Evolutionary conservation across 2,329 filamentous ascomycete species (phyloP), one percentile per base, ranked within the genome.

Genomic region (Pezicula radicicola): DNA sequence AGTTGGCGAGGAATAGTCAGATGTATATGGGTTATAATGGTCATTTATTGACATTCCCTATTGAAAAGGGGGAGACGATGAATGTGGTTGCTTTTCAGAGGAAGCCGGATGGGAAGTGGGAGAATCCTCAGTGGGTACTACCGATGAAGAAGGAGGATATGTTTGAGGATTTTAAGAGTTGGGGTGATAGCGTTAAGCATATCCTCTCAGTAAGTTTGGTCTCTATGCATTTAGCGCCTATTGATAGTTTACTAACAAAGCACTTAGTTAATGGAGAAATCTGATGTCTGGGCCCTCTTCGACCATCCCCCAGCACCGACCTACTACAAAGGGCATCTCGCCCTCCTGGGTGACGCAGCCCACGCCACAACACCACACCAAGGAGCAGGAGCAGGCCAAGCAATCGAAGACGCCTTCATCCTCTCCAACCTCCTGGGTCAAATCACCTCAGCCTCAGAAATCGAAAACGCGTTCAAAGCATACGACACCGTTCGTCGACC

Each of bases 281-380:
- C 73, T 5, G 73, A 66, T 46, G 65, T 75, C 13, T 78, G 75
- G 75, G 75, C 72, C 2, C 55, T 78, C 0, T 78, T 77, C 59
- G 67, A 79, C 46, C 72, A 77, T 50, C 67, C 64, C 10, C 71
- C 71, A 8, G 72, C 75, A 6, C 64, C 63, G 21, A 63, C 57
- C 10, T 79, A 73, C 41, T 71, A 68, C 57, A 69, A 70, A 21
- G 71, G 70, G 7, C 68, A 74, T 0, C 59, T 78, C 21, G 75
- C 72, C 36, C 70, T 86, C 2, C 65, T 82, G 1, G 84, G 83
- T 13, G 83, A 87, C 60, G 81, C 83, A 0, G 84, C 83, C 0
- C 83, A 87, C 61, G 82, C 81, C 0, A 79, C 79, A 37, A 79
- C 81, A 0, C 83, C 83, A 0, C 78, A 81, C 37, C 78, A 83